Evolutionary conservation across 2,329 filamentous ascomycete genomes (phyloP).

Genomic region (Neurospora crassa): DNA sequence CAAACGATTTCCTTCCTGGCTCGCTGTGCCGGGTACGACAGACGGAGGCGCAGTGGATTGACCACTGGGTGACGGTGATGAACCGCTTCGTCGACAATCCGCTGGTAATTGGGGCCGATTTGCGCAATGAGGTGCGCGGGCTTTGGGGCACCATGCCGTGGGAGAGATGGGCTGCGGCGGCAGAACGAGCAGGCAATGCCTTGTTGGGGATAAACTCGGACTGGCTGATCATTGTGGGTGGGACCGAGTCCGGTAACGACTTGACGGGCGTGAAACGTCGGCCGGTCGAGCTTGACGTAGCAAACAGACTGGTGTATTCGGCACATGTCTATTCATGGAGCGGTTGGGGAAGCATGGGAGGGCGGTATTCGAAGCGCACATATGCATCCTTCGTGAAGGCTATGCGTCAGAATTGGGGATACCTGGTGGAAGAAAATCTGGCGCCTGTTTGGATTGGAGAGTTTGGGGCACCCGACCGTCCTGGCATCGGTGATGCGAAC

Average conservation of each 20-base stretch:
- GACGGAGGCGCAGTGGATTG: conserved; percentile 56
- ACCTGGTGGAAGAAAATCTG: conserved; percentile 44
- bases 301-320: conserved; percentile 53
- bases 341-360: conserved; percentile 53
- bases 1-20: conserved; percentile 50
- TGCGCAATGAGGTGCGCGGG: conserved; percentile 60
- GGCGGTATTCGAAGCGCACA: conserved; percentile 49
- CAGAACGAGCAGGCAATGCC: conserved; percentile 52
- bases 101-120: conserved; percentile 54
- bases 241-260: conserved; percentile 58
- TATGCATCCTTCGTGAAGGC: conserved; percentile 53
- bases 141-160: conserved; percentile 62
- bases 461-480: conserved; percentile 47
- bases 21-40: conserved; percentile 51
- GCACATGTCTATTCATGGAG: conserved; percentile 62
- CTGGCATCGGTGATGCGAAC: conserved; percentile 46
- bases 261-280: conserved; percentile 44
- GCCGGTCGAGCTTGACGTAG: conserved; percentile 47
- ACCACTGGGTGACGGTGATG: conserved; percentile 59
- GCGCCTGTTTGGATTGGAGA: conserved; percentile 62
- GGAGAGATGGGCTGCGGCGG: conserved; percentile 53
- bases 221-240: conserved; percentile 61
- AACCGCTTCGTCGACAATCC: conserved; percentile 45
- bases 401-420: conserved; percentile 59
- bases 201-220: conserved; percentile 49